Conservation (phyloP, 1,139 yeast species). For the Lodderomyces oxycetoniae region DNA sequence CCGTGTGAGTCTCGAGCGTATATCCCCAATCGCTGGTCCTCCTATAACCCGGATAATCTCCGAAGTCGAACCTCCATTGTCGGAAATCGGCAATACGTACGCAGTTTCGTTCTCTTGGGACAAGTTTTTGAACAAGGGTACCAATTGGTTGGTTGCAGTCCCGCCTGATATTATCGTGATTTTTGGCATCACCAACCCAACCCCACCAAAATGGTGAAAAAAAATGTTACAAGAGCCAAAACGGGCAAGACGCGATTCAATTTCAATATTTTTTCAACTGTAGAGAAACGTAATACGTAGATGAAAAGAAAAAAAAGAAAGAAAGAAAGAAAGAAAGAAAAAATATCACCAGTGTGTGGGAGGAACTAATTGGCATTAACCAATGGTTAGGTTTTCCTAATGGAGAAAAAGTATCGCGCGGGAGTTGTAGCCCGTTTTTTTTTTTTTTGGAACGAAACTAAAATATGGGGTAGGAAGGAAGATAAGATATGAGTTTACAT, state of each 20-base stretch:
- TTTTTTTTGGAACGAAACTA: too few species aligned
- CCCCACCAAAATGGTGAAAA: not conserved
- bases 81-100: conserved; percentile 79
- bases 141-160: conserved; percentile 67
- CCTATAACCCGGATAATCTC: conserved; percentile 87
- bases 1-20: conserved; percentile 75
- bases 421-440: too few species aligned
- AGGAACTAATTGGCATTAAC: too few species aligned
- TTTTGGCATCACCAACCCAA: conserved; percentile 10
- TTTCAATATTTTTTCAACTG: too few species aligned
- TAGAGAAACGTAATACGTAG: not conserved
- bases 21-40: conserved; percentile 94
- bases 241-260: too few species aligned
- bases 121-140: conserved; percentile 42
- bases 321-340: not conserved
- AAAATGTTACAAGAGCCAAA: too few species aligned
- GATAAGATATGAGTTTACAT: too few species aligned
- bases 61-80: conserved; percentile 93
- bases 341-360: too few species aligned
- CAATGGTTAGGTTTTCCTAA: too few species aligned
- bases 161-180: conserved; percentile 65
- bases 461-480: too few species aligned
- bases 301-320: not conserved
- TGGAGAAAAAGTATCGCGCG: too few species aligned
- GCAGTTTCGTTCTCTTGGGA: conserved; percentile 36